These are phyloP conservation scores for Yarrowia keelungensis DNA, from an alignment of 805 yeast genomes.

Conservation along the genomic window DNA sequence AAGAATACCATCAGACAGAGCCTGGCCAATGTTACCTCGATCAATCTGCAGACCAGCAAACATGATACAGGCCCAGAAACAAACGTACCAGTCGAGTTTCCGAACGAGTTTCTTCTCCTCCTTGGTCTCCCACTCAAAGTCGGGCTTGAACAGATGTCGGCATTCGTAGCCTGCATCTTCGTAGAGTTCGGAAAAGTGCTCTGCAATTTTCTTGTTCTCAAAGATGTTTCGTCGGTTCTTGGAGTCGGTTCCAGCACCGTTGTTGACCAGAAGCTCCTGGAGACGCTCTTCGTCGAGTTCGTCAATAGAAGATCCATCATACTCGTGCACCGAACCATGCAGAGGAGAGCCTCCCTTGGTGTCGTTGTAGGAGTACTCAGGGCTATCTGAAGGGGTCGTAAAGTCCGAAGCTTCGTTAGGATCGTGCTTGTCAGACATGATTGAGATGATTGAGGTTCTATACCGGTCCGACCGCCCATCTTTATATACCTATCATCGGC, in stretches of 20 bases:
- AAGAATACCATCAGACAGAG: constrained; percentile 63
- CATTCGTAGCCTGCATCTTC: constrained; percentile 62
- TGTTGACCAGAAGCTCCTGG: constrained; percentile 31
- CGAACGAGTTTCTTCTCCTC: constrained; percentile 60
- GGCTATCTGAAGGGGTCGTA: constrained; percentile 13
- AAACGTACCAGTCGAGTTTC: constrained; percentile 63
- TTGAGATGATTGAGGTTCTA: constrained; percentile 1
- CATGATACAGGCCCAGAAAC: constrained; percentile 65
- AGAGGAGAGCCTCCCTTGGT: constrained; percentile 11
- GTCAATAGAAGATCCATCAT: constrained; percentile 5
- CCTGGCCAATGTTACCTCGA: constrained; percentile 64
- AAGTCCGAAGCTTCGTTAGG: constrained; percentile 2
- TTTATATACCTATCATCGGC: constrained; percentile 4
- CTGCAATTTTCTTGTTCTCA: constrained; percentile 56
- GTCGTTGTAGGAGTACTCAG: constrained; percentile 3
- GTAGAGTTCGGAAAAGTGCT: constrained; percentile 56
- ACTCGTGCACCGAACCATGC: constrained; percentile 17
- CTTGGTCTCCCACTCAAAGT: constrained; percentile 59
- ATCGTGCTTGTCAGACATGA: not conserved
- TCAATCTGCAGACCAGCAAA: constrained; percentile 66
- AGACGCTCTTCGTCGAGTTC: constrained; percentile 30
- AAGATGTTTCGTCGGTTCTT: constrained; percentile 48
- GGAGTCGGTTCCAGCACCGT: constrained; percentile 21
- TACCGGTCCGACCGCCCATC: not conserved
- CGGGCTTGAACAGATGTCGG: constrained; percentile 62